Base-by-base conservation (phyloP, 2,329 filamentous ascomycete genomes). In the Hypoxylon rubiginosum region DNA sequence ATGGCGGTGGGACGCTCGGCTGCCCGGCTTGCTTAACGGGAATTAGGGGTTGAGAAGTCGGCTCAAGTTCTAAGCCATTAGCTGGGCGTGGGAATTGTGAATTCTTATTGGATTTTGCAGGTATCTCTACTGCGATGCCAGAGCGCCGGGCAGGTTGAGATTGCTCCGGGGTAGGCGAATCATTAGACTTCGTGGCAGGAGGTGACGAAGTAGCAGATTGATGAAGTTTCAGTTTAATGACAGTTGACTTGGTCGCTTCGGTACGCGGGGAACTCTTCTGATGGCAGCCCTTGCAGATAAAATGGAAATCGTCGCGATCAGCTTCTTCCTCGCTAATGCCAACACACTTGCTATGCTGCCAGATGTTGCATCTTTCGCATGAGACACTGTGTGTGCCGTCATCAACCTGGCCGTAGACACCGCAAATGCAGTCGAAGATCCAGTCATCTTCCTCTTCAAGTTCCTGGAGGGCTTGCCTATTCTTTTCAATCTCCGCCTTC, bases 291-390 rank as follows among this genome's bases (percentile, higher is more conserved):
- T 82, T 82, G 81, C 95, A 98, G 69, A 97, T 79, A 75, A 97
- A 97, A 66, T 92, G 90, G 74, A 98, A 98, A 70, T 97, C 92
- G 1, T 93, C 89, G 50, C 90, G 85, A 69, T 97, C 95, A 0
- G 94, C 94, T 67, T 94, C 91, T 64, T 86, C 82, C 73, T 97
- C 88, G 49, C 87, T 86, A 68, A 98, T 92, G 43, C 90, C 91
- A 64, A 97, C 87, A 76, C 96, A 99, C 73, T 92, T 93, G 83
- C 94, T 97, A 76, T 99, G 96, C 77, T 98, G 95, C 96, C 96
- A 99, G 51, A 97, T 91, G 76, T 91, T 97, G 83, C 96, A 99
- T 71, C 86, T 90, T 76, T 99, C 96, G 80, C 96, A 99, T 28
- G 94, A 92, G 69, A 99, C 90, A 77, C 94, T 97, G 76, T 97